Evolutionary conservation across 1,139 yeast species (phyloP).

Genomic region (Lodderomyces beijingensis): DNA sequence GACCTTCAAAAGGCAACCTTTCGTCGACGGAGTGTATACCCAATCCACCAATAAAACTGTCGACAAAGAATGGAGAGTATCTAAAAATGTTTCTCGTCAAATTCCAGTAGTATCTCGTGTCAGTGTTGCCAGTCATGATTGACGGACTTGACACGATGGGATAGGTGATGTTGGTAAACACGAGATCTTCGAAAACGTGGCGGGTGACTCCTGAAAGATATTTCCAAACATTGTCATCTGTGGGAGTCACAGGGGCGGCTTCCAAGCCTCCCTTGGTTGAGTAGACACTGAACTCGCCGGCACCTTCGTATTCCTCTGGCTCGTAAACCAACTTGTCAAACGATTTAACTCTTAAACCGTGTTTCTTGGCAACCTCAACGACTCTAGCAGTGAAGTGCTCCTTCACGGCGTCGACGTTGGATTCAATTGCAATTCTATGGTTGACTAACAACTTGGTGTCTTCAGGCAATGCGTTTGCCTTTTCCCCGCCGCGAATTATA

Average conservation of each 20-base stretch:
- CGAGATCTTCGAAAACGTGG: conserved; percentile 41
- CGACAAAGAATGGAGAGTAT: conserved; percentile 39
- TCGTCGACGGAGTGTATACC: conserved; percentile 42
- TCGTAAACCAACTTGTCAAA: conserved; percentile 20
- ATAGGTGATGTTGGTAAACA: conserved; percentile 28
- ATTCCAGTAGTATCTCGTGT: conserved; percentile 74
- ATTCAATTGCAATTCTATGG: conserved; percentile 29
- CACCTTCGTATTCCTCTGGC: conserved; percentile 5
- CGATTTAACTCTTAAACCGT: conserved; percentile 21
- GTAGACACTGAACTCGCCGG: conserved; percentile 24
- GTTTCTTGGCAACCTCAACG: conserved; percentile 25
- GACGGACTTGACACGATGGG: conserved; percentile 60
- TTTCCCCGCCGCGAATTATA: conserved; percentile 35
- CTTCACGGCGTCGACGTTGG: conserved; percentile 18
- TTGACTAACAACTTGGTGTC: conserved; percentile 26
- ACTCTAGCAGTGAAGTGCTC: conserved; percentile 20
- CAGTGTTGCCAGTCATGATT: conserved; percentile 78
- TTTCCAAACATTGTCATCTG: conserved; percentile 36
- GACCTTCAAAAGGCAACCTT: conserved; percentile 30
- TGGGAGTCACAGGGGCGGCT: conserved; percentile 37
- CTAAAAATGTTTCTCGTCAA: conserved; percentile 72
- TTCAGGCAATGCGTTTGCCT: conserved; percentile 42
- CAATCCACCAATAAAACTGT: conserved; percentile 16
- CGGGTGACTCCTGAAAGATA: conserved; percentile 41
- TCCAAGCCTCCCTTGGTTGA: conserved; percentile 18